A percentile compares a stretch with the other conserved stretches of the same genome.
Evolutionary conservation across 1,284 basidiomycete genomes (phyloP).

Genomic region (Sanghuangporus weigelae): DNA sequence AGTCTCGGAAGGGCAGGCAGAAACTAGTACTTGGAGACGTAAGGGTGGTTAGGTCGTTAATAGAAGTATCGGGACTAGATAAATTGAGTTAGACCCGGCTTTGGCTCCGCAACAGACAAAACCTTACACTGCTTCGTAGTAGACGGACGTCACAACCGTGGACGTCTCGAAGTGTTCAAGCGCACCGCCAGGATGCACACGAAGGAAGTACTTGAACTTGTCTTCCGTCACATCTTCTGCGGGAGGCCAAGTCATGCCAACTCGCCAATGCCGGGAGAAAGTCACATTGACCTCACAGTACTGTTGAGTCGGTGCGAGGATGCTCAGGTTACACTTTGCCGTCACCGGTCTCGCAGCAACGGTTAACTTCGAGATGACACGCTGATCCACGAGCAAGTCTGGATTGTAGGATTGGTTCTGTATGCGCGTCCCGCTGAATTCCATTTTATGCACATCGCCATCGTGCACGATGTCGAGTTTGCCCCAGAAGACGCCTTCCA

Average conservation of each 20-base stretch:
- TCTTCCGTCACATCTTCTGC: conserved; percentile 60
- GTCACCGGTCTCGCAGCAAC: conserved; percentile 63
- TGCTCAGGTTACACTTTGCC: conserved; percentile 68
- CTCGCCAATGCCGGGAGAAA: conserved; percentile 64
- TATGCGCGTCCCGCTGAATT: conserved; percentile 72
- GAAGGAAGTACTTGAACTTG: conserved; percentile 74
- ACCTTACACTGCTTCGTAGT: conserved; percentile 27
- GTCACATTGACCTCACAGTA: conserved; percentile 71
- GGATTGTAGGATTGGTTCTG: conserved; percentile 53
- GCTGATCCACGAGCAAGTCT: conserved; percentile 68
- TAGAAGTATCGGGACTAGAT: conserved; percentile 12
- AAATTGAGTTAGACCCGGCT: not conserved
- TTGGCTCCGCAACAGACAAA: not conserved
- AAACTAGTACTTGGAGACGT: conserved; percentile 74
- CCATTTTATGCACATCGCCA: conserved; percentile 69
- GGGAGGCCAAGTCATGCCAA: conserved; percentile 68
- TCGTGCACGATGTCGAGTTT: conserved; percentile 75
- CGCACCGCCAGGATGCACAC: conserved; percentile 49
- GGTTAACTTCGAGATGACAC: conserved; percentile 66
- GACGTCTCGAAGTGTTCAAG: conserved; percentile 26
- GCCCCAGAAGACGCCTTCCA: conserved; percentile 79
- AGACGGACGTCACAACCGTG: conserved; percentile 25
- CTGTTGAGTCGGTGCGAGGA: conserved; percentile 62
- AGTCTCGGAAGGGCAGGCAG: conserved; percentile 73
- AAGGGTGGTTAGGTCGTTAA: conserved; percentile 18